These are phyloP conservation scores for Pueraria montana DNA, from an alignment of 306 rosid species.

Conservation along the genomic window DNA sequence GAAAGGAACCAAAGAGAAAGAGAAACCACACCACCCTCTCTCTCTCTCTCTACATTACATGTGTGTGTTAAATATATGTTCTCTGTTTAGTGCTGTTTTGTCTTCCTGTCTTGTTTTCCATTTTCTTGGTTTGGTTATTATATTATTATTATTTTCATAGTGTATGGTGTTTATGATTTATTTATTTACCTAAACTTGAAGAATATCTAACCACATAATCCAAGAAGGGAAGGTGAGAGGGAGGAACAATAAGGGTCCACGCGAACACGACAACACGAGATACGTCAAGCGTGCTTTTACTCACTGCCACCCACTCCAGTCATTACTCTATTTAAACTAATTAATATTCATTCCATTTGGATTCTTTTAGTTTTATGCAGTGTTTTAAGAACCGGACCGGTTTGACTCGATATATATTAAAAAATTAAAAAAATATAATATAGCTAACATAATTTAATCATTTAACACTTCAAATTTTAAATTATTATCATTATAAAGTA, in stretches of 20 bases:
- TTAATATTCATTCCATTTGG: background rate
- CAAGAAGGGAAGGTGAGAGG: conserved; percentile 38
- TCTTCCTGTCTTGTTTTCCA: conserved; percentile 16
- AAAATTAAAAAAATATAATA: too few species aligned
- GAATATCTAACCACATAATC: background rate
- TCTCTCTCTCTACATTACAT: background rate
- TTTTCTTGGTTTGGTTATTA: background rate
- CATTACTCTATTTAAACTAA: conserved; percentile 12
- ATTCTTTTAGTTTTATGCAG: background rate
- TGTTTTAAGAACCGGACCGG: too few species aligned
- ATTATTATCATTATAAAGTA: too few species aligned
- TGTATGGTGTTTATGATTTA: background rate
- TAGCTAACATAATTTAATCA: too few species aligned
- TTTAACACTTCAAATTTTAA: too few species aligned
- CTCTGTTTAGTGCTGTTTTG: conserved; percentile 30
- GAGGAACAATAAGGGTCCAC: conserved; percentile 24
- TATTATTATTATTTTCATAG: background rate
- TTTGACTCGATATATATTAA: too few species aligned
- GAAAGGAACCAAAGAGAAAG: conserved; percentile 17
- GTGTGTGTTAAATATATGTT: background rate
- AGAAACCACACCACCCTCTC: background rate
- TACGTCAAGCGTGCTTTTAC: conserved; percentile 45
- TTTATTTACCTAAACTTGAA: background rate
- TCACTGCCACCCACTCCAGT: conserved; percentile 44
- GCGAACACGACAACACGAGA: conserved; percentile 45